Conservation (phyloP, 768 basidiomycete species). For the Sarcodon aspratus region DNA sequence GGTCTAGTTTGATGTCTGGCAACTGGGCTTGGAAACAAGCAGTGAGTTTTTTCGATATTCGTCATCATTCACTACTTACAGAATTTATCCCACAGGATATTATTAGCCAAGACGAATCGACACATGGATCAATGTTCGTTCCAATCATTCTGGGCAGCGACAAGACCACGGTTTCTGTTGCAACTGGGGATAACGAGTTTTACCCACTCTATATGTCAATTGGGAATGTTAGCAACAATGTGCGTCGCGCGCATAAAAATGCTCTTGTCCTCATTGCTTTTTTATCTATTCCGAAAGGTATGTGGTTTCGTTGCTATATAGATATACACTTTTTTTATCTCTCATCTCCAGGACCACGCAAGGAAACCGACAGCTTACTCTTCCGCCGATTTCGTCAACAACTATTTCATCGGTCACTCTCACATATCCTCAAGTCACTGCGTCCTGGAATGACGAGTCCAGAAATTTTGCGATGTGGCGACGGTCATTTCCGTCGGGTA, state of each 20-base stretch:
- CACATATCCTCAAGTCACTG: conserved; percentile 4
- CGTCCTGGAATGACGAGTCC: conserved; percentile 8
- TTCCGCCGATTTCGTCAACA: conserved; percentile 7
- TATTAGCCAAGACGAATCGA: conserved; percentile 3
- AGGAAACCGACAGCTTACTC: conserved; percentile 1
- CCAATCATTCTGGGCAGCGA: conserved; percentile 24
- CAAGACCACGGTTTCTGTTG: conserved; percentile 28
- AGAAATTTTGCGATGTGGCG: conserved; percentile 17
- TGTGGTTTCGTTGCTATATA: conserved; percentile 1
- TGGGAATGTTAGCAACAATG: conserved; percentile 12
- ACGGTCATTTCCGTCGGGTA: conserved; percentile 22
- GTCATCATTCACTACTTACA: conserved; percentile 14
- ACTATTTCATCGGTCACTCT: conserved; percentile 6
- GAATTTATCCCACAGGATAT: conserved; percentile 9
- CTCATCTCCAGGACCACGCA: neutral
- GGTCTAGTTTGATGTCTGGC: conserved; percentile 13
- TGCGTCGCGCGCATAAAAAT: conserved; percentile 10
- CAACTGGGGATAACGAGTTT: conserved; percentile 14
- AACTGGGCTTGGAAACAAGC: conserved; percentile 19
- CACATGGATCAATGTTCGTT: conserved; percentile 11
- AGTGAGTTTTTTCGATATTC: conserved; percentile 14
- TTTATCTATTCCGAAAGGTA: conserved; percentile 21
- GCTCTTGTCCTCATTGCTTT: conserved; percentile 10
- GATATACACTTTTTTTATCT: neutral
- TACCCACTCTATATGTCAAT: conserved; percentile 15